These are phyloP conservation scores for Dalbergia cochinchinensis DNA, from an alignment of 306 rosid genomes.

Conservation along the genomic window DNA sequence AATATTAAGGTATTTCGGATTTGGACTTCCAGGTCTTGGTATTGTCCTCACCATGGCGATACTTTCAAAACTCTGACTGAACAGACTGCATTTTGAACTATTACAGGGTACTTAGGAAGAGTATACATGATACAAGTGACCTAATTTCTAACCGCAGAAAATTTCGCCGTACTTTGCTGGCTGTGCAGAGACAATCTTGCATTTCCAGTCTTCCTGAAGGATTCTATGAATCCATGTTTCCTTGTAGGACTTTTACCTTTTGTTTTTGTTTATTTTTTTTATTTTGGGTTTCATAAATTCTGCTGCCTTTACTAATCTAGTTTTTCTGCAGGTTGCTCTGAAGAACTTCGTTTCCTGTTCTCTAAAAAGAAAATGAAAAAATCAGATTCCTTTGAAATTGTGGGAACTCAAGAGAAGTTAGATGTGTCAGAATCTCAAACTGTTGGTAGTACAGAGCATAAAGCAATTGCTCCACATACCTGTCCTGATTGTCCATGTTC, in stretches of 20 bases:
- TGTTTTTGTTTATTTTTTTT: conserved; percentile 13
- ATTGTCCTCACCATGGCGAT: conserved; percentile 18
- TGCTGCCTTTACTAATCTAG: conserved; percentile 45
- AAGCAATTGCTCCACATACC: conserved; percentile 60
- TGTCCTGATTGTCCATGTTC: conserved; percentile 50
- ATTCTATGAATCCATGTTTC: conserved; percentile 65
- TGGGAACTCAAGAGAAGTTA: conserved; percentile 44
- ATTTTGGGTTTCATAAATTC: conserved; percentile 1
- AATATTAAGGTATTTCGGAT: conserved; percentile 2
- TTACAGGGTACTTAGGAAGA: conserved; percentile 66
- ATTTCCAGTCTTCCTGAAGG: conserved; percentile 50
- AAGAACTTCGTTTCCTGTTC: conserved; percentile 56
- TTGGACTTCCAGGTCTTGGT: conserved; percentile 30
- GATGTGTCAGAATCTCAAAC: conserved; percentile 47
- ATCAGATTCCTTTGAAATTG: conserved; percentile 38
- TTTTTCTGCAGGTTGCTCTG: conserved; percentile 59
- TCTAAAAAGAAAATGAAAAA: conserved; percentile 52
- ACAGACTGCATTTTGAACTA: conserved; percentile 23
- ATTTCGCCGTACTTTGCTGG: conserved; percentile 45
- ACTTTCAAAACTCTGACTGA: conserved; percentile 16
- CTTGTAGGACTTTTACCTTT: conserved; percentile 54
- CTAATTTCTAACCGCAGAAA: conserved; percentile 64
- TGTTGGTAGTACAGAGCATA: conserved; percentile 46
- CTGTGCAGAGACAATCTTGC: conserved; percentile 51
- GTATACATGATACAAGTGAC: conserved; percentile 62